Base-by-base conservation (phyloP, 805 yeast species). In the Kodamaea jinghongensis region DNA sequence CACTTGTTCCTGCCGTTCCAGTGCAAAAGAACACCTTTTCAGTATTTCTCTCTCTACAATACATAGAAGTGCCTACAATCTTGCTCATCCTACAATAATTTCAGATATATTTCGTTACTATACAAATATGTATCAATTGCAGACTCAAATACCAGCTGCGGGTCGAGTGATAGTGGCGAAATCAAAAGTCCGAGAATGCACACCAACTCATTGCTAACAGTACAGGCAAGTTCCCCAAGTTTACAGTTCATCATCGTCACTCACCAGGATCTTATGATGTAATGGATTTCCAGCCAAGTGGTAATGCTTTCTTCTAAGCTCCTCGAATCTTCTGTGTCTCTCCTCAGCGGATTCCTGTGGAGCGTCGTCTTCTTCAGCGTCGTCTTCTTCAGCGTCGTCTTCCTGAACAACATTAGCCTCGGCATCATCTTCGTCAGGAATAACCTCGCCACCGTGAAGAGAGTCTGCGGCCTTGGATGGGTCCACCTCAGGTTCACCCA, bases 301-400 rank as follows among this genome's bases (percentile, higher is more conserved):
- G 59, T 88, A 88, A 61, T 89, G 96, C 42, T 75, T 67, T 55
- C 86, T 87, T 55, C 96, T 77, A 75, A 79, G 70, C 50, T 83
- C 84, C 59, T 86, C 95, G 53, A 89, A 89, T 44, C 70, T 61
- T 43, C 62, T 71, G 55, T 83, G 91, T 50, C 75, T 79, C 39
- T 76, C 83, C 48, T 75, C 86, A 1, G 80, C 74, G 22, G 74
- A 65, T 30, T 60, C 60, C 20, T 65, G 69, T 22, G 49, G 49
- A 22, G 56, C 64, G 26, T 55, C 70, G 16, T 59, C 70, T 22
- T 69, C 75, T 7, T 58, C 64, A 6, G 63, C 71, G 16, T 56
- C 60, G n/a, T 58, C 65, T 5, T 58, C 64, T 9, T 55, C 66
- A 6, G 56, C 65, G 7, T 54, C 65, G 36, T 48, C 55, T 46